phyloP scores from a whole-genome alignment of 1,284 basidiomycete genomes.

The Heliocybe sulcata region DNA sequence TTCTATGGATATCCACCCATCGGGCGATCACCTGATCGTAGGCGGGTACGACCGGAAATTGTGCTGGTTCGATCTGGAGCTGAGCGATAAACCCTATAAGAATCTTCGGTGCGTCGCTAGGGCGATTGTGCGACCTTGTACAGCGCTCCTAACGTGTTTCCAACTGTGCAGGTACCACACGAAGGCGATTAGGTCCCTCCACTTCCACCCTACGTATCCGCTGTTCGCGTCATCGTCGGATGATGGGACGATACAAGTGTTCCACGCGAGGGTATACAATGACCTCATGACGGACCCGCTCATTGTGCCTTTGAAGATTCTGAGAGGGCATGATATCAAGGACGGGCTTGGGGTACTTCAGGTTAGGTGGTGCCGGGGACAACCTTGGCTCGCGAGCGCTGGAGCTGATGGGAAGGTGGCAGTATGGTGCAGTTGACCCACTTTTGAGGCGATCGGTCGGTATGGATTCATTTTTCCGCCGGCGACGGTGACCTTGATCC shows the following conservation, averaged over 20 bases:
- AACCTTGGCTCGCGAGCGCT: slow-evolving; percentile 91
- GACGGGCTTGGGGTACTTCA: slow-evolving; percentile 91
- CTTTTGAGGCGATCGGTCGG: neutral
- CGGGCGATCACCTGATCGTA: slow-evolving; percentile 93
- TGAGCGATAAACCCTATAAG: slow-evolving; percentile 95
- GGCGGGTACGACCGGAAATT: slow-evolving; percentile 97
- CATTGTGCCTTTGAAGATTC: slow-evolving; percentile 95
- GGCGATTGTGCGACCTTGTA: too few species aligned
- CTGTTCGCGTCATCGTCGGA: slow-evolving; percentile 95
- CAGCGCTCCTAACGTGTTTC: too few species aligned
- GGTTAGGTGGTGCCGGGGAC: slow-evolving; percentile 81
- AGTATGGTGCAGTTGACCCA: slow-evolving; percentile 74
- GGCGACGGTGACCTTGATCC: slow-evolving; percentile 9
- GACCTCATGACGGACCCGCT: slow-evolving; percentile 95
- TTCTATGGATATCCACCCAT: slow-evolving; percentile 92
- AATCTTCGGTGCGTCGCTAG: slow-evolving; percentile 75
- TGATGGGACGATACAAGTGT: slow-evolving; percentile 95
- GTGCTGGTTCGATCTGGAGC: slow-evolving; percentile 98
- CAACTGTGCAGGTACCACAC: slow-evolving; percentile 79
- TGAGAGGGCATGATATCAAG: slow-evolving; percentile 80
- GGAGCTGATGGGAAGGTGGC: slow-evolving; percentile 89
- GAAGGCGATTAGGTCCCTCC: slow-evolving; percentile 85
- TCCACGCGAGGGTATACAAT: slow-evolving; percentile 92
- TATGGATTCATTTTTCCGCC: neutral
- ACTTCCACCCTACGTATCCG: slow-evolving; percentile 92